Evolutionary conservation across 305 asterid species (phyloP).

Genomic region (Vinca major): DNA sequence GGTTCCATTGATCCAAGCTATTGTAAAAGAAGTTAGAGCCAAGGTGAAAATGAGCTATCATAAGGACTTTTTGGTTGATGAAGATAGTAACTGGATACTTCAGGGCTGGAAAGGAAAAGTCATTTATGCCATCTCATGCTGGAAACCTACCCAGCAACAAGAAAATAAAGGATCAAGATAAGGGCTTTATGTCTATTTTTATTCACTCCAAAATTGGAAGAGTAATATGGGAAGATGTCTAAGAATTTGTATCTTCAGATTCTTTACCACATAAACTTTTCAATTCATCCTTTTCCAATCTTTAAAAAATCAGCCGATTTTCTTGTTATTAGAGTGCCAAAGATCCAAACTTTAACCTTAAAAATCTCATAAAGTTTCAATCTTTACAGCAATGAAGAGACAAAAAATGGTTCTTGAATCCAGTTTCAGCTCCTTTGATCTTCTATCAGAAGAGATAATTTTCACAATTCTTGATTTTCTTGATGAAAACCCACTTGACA

Average conservation of each 20-base stretch:
- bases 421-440: constrained; percentile 46
- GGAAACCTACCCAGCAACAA: constrained; percentile 20
- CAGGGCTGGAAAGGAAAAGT: constrained; percentile 35
- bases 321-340: constrained; percentile 5
- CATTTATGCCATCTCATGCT: constrained; percentile 32
- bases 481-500: constrained; percentile 50
- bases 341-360: constrained; percentile 12
- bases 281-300: neutral
- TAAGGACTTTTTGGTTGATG: constrained; percentile 43
- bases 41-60: constrained; percentile 45
- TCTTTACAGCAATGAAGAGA: constrained; percentile 30
- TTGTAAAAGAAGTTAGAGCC: constrained; percentile 33
- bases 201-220: no score
- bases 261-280: neutral
- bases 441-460: constrained; percentile 56
- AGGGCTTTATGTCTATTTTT: no score
- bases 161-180: neutral
- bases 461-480: constrained; percentile 57
- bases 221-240: no score
- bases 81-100: constrained; percentile 26
- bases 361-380: constrained; percentile 2
- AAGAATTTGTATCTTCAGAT: no score
- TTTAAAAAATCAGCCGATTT: neutral
- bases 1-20: constrained; percentile 33
- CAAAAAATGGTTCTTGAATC: constrained; percentile 21